Evolutionary conservation across 257 asterid species (phyloP), one percentile per base, ranked within the genome.

Genomic region (Nicotiana sylvestris): DNA sequence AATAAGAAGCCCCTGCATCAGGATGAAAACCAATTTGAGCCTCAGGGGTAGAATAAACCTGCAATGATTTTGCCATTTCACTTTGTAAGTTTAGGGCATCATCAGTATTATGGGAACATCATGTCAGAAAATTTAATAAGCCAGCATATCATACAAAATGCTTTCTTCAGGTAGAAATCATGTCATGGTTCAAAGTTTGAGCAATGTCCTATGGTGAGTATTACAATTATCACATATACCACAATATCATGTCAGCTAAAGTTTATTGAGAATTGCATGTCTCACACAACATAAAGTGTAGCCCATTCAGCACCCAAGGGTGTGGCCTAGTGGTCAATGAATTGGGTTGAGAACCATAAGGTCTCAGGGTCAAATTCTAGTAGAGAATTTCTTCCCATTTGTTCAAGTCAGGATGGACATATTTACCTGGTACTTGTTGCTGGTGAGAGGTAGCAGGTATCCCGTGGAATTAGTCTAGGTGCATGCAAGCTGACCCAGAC

Each of bases 1-100:
- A 94, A 89, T 94, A 94, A 21, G 99, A 96, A 82, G 98, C 96
- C 80, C 99, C 99, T 82, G 95, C 92, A 94, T 94, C 99, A 77
- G 99, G 98, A 92, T 96, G 98, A 84, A 94, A 94, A 83, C 98
- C 99, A 78, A 96, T 84, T 83, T 96, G 98, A 85, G 89, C 97
- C 88, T 96, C 99, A 2, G 99, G 98, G 53, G 82, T 25, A n/a
- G 96, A 87, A 86, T 89, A 96, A 64, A 92, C 90, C 99, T 96
- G 92, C 78, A 87, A 82, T 57, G 27, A 27, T 74, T 74, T 74
- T 74, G 39, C 80, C 80, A 74, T 51, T 74, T 74, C 33, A 39
- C 29, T 74, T 74, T 25, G 43, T 27, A 74, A 74, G 80, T 74
- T 51, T 3, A 74, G 46, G 64, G 62, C 39, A 25, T 49, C 37